Base-by-base conservation (phyloP, 306 rosid genomes). In the Datisca glomerata region DNA sequence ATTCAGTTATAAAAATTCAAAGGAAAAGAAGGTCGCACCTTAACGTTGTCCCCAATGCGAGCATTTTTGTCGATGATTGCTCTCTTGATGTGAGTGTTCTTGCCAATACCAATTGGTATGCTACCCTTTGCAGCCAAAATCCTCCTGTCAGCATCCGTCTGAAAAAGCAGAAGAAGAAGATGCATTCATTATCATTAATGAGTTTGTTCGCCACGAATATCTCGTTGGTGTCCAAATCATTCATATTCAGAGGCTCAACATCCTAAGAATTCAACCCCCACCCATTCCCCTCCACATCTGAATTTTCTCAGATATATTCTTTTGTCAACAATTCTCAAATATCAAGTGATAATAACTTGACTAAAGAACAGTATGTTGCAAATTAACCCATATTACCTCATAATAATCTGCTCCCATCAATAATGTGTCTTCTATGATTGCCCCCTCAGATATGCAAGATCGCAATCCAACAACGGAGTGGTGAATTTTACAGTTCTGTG, bases 331-430 rank as follows among this genome's bases (percentile, higher is more conserved):
- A n/a, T n/a, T n/a, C n/a, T n/a, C n/a, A n/a, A n/a, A n/a, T n/a
- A n/a, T n/a, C n/a, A n/a, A n/a, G n/a, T n/a, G n/a, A n/a, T n/a
- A n/a, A 9, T 6, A 47, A 29, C 15, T 24, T 10, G 42, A 49
- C 38, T 24, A 14, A 45, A 49, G 43, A 38, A 18, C 11, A 36
- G 14, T 14, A 18, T 35, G 23, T n/a, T 21, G 4, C 21, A 18
- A 41, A 41, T 18, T 21, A 45, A 22, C 24, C 41, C 35, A 33
- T 34, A 55, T 66, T 55, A 84, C 98, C 96, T 84, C 98, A 45
- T 91, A 91, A 56, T 84, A 89, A 73, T 89, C 98, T 33, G 98
- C 98, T 19, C 96, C 98, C 96, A 89, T 89, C 74, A 89, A 62
- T 53, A 89, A 63, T 0, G 95, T 65, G 65, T 89, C 98, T 66